Percentiles rank a stretch among this genome's conserved stretches.
Conservation (phyloP, 2,329 filamentous ascomycete genomes). For the Trichoderma koningii region DNA sequence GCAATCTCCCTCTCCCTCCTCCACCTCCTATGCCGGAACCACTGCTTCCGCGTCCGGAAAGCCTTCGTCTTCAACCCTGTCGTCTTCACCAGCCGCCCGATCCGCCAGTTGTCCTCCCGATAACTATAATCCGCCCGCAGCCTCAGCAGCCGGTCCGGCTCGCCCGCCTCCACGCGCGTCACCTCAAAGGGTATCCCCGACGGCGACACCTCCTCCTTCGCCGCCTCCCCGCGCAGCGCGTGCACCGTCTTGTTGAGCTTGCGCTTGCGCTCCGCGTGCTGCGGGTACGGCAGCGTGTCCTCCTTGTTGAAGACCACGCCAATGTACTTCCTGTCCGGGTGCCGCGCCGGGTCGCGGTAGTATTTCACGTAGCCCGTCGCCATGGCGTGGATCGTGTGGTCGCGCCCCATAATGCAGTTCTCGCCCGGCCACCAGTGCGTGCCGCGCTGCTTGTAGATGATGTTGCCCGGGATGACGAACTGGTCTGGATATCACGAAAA, state of each 20-base stretch:
- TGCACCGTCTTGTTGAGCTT: slow-evolving; percentile 71
- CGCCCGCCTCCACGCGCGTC: slow-evolving; percentile 45
- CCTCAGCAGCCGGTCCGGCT: slow-evolving; percentile 52
- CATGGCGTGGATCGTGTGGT: slow-evolving; percentile 92
- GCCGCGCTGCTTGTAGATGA: slow-evolving; percentile 95
- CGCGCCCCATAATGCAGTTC: slow-evolving; percentile 90
- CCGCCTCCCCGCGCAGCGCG: slow-evolving; percentile 45
- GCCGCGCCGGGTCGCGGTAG: slow-evolving; percentile 81
- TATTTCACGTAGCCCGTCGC: slow-evolving; percentile 92
- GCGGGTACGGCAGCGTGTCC: slow-evolving; percentile 75
- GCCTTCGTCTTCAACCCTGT: slow-evolving; percentile 53
- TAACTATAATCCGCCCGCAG: slow-evolving; percentile 59
- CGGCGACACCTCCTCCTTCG: slow-evolving; percentile 47
- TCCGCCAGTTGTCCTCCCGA: slow-evolving; percentile 61
- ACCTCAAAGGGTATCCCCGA: slow-evolving; percentile 54
- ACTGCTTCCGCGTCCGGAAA: slow-evolving; percentile 54
- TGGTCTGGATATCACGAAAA: slow-evolving; percentile 60
- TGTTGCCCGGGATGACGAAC: slow-evolving; percentile 93
- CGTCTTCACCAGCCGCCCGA: slow-evolving; percentile 56
- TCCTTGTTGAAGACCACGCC: slow-evolving; percentile 85
- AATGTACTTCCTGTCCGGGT: slow-evolving; percentile 91
- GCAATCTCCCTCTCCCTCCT: slow-evolving; percentile 46
- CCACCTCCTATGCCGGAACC: slow-evolving; percentile 49
- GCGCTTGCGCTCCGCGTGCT: slow-evolving; percentile 71
- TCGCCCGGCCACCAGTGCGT: slow-evolving; percentile 94